A percentile compares a stretch with the other conserved stretches of the same genome.
These are phyloP conservation scores for Phytopythium oedochilum DNA, from an alignment of 352 stramenopile genomes.

Conservation along the genomic window DNA sequence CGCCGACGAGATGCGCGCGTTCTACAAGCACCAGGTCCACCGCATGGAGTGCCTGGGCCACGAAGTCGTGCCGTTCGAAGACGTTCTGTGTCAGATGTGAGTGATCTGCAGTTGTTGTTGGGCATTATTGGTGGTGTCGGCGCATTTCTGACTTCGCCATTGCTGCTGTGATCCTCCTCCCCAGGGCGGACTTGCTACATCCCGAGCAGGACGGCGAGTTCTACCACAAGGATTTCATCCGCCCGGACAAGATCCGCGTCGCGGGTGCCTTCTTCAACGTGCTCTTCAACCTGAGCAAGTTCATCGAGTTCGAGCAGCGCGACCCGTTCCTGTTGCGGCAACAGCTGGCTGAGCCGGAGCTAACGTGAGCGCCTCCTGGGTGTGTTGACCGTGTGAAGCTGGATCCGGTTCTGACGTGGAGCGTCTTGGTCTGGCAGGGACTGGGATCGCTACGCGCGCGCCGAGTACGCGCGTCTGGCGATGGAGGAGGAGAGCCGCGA, in stretches of 20 bases:
- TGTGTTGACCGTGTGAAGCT: neutral
- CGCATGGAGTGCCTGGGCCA: slow-evolving; percentile 98
- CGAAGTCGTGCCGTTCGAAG: slow-evolving; percentile 97
- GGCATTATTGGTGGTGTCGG: too few species aligned
- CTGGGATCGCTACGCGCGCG: slow-evolving; percentile 97
- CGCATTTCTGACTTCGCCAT: neutral
- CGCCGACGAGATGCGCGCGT: slow-evolving; percentile 94
- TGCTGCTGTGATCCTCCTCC: slow-evolving; percentile 40
- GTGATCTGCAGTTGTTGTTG: too few species aligned
- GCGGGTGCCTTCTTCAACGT: slow-evolving; percentile 98
- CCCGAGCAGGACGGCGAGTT: slow-evolving; percentile 76
- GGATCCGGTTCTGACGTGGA: slow-evolving; percentile 6
- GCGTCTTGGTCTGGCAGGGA: slow-evolving; percentile 47
- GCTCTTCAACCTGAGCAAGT: slow-evolving; percentile 99
- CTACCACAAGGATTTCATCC: slow-evolving; percentile 71
- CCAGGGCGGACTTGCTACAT: slow-evolving; percentile 73
- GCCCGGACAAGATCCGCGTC: slow-evolving; percentile 87
- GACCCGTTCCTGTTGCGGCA: slow-evolving; percentile 97
- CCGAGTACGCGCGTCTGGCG: slow-evolving; percentile 96
- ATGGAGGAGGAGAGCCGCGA: slow-evolving; percentile 96
- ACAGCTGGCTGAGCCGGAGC: slow-evolving; percentile 82
- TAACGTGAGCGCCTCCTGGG: slow-evolving; percentile 40
- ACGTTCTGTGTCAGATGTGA: slow-evolving; percentile 99
- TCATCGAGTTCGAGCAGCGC: slow-evolving; percentile 97
- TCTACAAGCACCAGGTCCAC: slow-evolving; percentile 93